A percentile compares a stretch with the other conserved stretches of the same genome.
These are phyloP conservation scores for Leptodontidium sp. DNA, from an alignment of 2,329 filamentous ascomycete species.

Conservation along the genomic window DNA sequence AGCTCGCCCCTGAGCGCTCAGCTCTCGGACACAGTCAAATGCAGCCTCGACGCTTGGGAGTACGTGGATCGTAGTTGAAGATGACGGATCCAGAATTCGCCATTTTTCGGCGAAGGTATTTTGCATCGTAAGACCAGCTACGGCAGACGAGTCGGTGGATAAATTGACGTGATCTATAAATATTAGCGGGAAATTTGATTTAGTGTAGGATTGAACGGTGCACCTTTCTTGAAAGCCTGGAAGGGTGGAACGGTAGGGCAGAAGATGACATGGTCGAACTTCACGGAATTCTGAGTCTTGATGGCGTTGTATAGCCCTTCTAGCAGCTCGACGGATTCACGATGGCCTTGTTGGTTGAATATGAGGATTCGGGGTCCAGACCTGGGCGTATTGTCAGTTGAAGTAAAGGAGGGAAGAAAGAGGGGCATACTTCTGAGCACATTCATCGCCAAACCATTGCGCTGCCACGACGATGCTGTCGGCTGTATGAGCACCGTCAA, in stretches of 20 bases:
- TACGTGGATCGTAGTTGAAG: conserved; percentile 44
- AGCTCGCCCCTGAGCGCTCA: conserved; percentile 42
- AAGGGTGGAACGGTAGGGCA: conserved; percentile 74
- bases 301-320: conserved; percentile 56
- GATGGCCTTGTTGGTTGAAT: conserved; percentile 82
- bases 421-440: conserved; percentile 42
- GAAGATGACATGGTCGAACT: conserved; percentile 81
- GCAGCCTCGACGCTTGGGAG: conserved; percentile 62
- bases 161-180: conserved; percentile 63
- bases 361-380: conserved; percentile 66
- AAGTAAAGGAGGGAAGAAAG: conserved; percentile 4
- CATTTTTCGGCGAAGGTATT: conserved; percentile 55
- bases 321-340: conserved; percentile 57
- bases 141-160: conserved; percentile 46
- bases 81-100: conserved; percentile 28
- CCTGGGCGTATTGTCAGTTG: conserved; percentile 35
- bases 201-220: background rate
- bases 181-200: background rate
- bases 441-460: conserved; percentile 77
- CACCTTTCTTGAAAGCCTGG: conserved; percentile 53
- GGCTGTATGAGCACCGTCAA: conserved; percentile 92
- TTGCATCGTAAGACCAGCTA: conserved; percentile 72
- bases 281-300: conserved; percentile 52
- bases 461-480: conserved; percentile 87
- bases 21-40: conserved; percentile 54